Base-by-base conservation (phyloP, 1,284 basidiomycete genomes). In the Somion occarium region DNA sequence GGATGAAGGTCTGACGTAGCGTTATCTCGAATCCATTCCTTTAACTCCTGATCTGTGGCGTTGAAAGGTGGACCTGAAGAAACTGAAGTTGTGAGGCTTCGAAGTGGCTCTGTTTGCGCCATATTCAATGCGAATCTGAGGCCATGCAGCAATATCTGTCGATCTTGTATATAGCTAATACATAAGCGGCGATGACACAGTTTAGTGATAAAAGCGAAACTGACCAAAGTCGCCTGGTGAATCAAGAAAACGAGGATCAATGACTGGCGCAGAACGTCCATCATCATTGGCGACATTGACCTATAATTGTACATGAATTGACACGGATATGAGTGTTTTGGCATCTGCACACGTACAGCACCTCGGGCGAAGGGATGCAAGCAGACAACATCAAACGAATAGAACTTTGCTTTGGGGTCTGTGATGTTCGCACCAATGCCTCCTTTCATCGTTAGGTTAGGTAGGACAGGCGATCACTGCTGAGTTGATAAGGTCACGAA, bases 121-220 rank as follows among this genome's bases (percentile, higher is more conserved):
- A 43, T 13, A 43, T 19, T 22, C 42, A 43, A 43, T 43, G 24
- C 42, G 22, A 22, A 43, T 22, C 42, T n/a, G n/a, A 43, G 42
- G 11, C 19, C 42, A 19, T 43, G 22, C n/a, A 23, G 18, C 20
- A 43, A 23, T 9, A 43, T 24, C 20, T 43, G 18, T 24, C 42
- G 19, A 24, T 43, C 42, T n/a, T 43, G 20, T 24, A 23, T 5
- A 23, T 22, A 5, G 3, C n/a, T 39, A 15, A 39, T 15, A 39
- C n/a, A 39, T 18, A 20, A 5, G 13, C 42, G 20, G 13, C 22
- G 5, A 22, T 3, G 20, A 34, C 7, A 7, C 30, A 15, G 13
- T 3, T 24, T 22, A 13, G 20, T 9, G 22, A 19, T 23, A 13
- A 43, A 11, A 4, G n/a, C 4, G 18, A 22, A 22, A 5, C 22